Base-by-base conservation (phyloP, 768 basidiomycete species). In the Mycena alexandri region DNA sequence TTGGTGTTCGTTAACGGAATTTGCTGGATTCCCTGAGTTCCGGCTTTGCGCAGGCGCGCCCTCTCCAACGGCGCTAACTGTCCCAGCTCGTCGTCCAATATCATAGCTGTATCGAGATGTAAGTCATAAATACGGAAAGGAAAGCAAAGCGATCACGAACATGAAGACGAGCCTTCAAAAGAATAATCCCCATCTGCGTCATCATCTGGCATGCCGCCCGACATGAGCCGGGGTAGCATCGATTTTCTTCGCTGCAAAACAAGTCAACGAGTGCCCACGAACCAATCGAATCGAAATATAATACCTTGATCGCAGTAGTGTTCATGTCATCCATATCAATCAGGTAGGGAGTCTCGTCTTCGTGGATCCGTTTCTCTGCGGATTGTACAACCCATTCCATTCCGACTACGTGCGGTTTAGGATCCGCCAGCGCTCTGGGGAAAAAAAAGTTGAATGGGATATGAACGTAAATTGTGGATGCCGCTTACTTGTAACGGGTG, bases 331-430 rank as follows among this genome's bases (percentile, higher is more conserved):
- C 89, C 4, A 94, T 78, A 72, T 93, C 88, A 57, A 95, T 84
- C 36, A 89, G 78, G 74, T 89, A 93, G 48, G 80, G 84, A 5
- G 80, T 76, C 75, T 94, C 94, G 24, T 90, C 92, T 4, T 92
- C 86, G 50, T 79, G 85, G 43, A 77, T 77, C 50, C 85, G 83
- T 68, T 89, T 86, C 72, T 95, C 94, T 2, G 86, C 91, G 70
- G 94, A 96, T 73, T 93, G 90, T 2, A 95, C 92, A 6, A 96
- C 92, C 95, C 95, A 96, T 19, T 88, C 91, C 71, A 95, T 93
- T 10, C 93, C 92, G 17, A 97, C 91, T 17, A 94, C 89, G 25
- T 80, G 70, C 0, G 95, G 95, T 73, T 90, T 73, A 76, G 86
- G 92, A 44, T 93, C 90, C 50, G 87, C 81, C 24, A 93, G 79